These are phyloP conservation scores for Tribonema minus DNA, from an alignment of 108 stramenopile genomes.

Conservation along the genomic window DNA sequence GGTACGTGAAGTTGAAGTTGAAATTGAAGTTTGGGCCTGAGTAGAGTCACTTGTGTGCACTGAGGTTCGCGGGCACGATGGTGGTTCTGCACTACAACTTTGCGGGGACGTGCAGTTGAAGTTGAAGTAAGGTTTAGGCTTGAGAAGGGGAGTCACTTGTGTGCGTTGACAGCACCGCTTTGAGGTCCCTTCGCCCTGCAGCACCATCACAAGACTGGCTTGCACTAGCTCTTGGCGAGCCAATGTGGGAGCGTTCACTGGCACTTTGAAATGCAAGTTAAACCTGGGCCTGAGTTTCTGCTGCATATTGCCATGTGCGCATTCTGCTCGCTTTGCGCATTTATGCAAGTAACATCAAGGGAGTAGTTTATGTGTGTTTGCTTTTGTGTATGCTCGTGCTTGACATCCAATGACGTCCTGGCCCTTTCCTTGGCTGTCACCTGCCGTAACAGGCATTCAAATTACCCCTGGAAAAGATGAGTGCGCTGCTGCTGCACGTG, in stretches of 20 bases:
- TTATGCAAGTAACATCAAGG: background rate
- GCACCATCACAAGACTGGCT: background rate
- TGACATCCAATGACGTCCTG: too few species aligned
- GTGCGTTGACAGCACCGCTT: too few species aligned
- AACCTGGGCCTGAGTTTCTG: background rate
- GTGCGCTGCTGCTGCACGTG: conserved; percentile 30
- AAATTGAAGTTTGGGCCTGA: conserved; percentile 27
- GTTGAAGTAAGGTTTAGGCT: conserved; percentile 7
- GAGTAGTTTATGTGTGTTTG: background rate
- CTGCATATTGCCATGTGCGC: background rate
- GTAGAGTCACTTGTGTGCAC: conserved; percentile 12
- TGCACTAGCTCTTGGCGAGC: background rate
- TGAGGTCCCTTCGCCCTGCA: background rate
- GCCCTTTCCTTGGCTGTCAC: too few species aligned
- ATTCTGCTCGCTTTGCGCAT: background rate
- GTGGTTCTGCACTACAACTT: conserved; percentile 45
- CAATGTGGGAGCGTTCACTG: background rate
- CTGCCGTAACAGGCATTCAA: background rate
- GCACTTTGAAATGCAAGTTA: background rate
- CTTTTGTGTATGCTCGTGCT: background rate
- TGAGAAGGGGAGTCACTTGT: conserved; percentile 8
- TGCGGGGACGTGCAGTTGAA: background rate
- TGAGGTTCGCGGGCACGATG: conserved; percentile 46
- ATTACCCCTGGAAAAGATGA: background rate
- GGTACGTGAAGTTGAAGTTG: too few species aligned